Evolutionary conservation across 2,329 filamentous ascomycete genomes (phyloP), one percentile per base, ranked within the genome.

Genomic region (Juglanconis juglandina): DNA sequence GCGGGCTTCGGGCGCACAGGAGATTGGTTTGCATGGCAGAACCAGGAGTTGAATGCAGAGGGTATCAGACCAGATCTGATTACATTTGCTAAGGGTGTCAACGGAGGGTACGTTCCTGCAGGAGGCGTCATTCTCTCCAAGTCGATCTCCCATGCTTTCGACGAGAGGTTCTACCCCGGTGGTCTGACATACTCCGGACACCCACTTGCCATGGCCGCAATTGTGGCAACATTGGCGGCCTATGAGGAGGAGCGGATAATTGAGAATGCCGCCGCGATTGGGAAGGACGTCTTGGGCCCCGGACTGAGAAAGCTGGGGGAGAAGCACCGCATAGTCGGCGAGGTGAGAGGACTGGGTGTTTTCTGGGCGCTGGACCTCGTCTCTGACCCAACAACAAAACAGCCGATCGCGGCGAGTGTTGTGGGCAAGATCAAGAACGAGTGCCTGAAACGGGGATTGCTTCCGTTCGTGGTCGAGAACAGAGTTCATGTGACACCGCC

Each of bases 291-390:
- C 4, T 24, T 63, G n/a, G 61, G 61, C 0, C 61, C 61, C 1
- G 61, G 61, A 17, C 54, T 63, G 51, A 44, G 33, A 13, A 61
- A 58, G 39, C 39, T 63, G 9, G 61, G 53, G 4, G 46, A 56
- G 46, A 63, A 63, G 54, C 34, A 63, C 13, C 39, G 30, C 1
- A 35, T 63, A 0, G 52, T 63, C 2, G 61, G 61, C 4, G 61
- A 63, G 0, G 61, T 63, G 33, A 44, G 61, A 48, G 61, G 61
- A 3, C 6, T 63, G 1, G 61, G 61, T 13, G 61, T 63, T 3
- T 63, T 63, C 44, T 63, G 61, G 61, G 61, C 61, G n/a, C 41
- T 63, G 47, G 61, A 63, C 4, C 54, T 63, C 8, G 61, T 63
- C 3, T 57, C 58, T 5, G 58, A 63, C 14, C 54, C 54, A n/a